Conservation (phyloP, 2,329 filamentous ascomycete species). For the Arthrobotrys musiformis region DNA sequence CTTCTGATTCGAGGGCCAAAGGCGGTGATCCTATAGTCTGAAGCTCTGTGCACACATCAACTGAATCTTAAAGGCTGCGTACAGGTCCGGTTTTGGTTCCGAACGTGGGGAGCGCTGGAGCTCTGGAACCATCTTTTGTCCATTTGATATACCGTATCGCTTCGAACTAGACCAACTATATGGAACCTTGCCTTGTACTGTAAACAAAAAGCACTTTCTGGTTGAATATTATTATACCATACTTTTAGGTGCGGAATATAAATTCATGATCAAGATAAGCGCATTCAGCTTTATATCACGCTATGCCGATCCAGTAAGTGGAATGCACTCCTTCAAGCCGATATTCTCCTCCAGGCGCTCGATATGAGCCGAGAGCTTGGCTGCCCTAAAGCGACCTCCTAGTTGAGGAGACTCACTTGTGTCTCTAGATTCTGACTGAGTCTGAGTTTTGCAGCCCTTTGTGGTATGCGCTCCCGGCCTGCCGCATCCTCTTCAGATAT, state of each 20-base stretch:
- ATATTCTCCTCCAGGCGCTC: conserved; percentile 5
- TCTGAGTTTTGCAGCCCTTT: conserved; percentile 24
- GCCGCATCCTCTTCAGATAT: conserved; percentile 43
- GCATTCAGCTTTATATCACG: conserved; percentile 37
- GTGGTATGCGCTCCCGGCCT: conserved; percentile 48
- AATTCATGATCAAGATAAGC: conserved; percentile 38
- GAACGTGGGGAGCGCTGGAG: conserved; percentile 32
- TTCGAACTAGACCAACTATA: too few relatives aligned
- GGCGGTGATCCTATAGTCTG: conserved; percentile 35
- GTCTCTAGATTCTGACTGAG: conserved; percentile 35
- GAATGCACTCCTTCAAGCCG: conserved; percentile 37
- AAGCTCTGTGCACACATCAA: conserved; percentile 8
- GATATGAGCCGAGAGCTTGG: conserved; percentile 23
- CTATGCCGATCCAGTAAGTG: conserved; percentile 45
- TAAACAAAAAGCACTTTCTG: neutral
- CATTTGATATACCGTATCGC: neutral
- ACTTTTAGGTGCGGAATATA: conserved; percentile 33
- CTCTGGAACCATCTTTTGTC: conserved; percentile 14
- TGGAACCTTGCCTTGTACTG: neutral
- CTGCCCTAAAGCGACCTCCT: conserved; percentile 3
- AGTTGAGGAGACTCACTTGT: conserved; percentile 21
- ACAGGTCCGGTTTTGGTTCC: neutral
- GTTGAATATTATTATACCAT: conserved; percentile 15
- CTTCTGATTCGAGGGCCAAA: conserved; percentile 22
- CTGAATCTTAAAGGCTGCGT: neutral